These are phyloP conservation scores for Daldinia sp. DNA, from an alignment of 2,329 filamentous ascomycete species.

Conservation along the genomic window DNA sequence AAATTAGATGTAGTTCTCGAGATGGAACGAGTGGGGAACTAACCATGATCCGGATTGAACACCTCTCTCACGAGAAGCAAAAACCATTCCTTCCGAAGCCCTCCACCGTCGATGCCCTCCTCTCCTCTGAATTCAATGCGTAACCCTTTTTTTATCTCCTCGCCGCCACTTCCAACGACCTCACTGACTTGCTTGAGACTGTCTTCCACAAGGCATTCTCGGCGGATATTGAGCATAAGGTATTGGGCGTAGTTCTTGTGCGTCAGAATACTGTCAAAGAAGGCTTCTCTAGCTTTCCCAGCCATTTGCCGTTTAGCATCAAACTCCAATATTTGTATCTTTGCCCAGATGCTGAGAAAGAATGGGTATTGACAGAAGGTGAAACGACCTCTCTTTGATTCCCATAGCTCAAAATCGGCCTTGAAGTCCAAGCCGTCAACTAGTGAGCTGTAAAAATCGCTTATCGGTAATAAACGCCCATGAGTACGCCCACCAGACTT, in stretches of 20 bases:
- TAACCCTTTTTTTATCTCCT: conserved; percentile 91
- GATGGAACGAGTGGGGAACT: conserved; percentile 48
- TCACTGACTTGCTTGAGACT: conserved; percentile 87
- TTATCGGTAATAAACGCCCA: conserved; percentile 80
- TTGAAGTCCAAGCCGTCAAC: conserved; percentile 89
- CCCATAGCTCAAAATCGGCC: conserved; percentile 89
- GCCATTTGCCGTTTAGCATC: conserved; percentile 92
- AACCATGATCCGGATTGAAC: conserved; percentile 90
- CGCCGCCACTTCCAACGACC: conserved; percentile 81
- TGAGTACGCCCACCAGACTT: conserved; percentile 57
- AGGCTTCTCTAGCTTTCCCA: conserved; percentile 86
- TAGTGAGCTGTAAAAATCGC: conserved; percentile 87
- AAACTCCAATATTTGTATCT: conserved; percentile 89
- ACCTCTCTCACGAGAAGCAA: conserved; percentile 87
- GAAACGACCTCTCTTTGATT: conserved; percentile 78
- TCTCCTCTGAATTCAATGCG: conserved; percentile 88
- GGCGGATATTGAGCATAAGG: conserved; percentile 79
- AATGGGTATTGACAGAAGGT: conserved; percentile 94
- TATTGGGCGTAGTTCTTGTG: conserved; percentile 80
- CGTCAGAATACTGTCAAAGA: conserved; percentile 88
- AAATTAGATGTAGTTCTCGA: conserved; percentile 21
- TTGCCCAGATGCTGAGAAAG: conserved; percentile 90
- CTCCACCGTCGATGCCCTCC: conserved; percentile 91
- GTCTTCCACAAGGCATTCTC: conserved; percentile 90
- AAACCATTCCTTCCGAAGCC: conserved; percentile 95